phyloP scores from a whole-genome alignment of 371 early-diverging fungal genomes.

The Mucor mucedo region DNA sequence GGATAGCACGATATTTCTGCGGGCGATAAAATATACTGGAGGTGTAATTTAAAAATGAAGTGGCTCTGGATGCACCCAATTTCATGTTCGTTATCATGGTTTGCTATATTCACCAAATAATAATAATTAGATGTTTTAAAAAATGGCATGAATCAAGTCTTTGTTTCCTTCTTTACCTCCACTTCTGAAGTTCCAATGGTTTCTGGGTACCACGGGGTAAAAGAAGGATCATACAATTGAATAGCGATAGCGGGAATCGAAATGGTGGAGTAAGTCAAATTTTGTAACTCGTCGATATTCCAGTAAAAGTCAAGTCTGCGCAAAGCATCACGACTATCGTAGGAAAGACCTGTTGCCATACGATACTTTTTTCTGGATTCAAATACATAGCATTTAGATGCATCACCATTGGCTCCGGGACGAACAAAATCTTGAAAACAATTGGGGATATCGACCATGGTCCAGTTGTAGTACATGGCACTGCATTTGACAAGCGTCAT shows the following conservation, averaged over 20 bases:
- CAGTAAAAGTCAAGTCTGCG: conserved; percentile 49
- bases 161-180: conserved; percentile 23
- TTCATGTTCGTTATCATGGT: conserved; percentile 24
- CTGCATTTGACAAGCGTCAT: conserved; percentile 31
- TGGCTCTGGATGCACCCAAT: conserved; percentile 32
- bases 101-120: conserved; percentile 11
- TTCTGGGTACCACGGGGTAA: conserved; percentile 34
- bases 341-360: conserved; percentile 26
- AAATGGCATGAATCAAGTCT: not conserved
- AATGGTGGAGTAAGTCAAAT: conserved; percentile 22
- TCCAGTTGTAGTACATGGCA: conserved; percentile 36
- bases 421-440: conserved; percentile 20
- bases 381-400: conserved; percentile 34
- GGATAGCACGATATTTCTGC: conserved; percentile 36
- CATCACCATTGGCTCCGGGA: conserved; percentile 6
- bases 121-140: not conserved
- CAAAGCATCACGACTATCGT: conserved; percentile 23
- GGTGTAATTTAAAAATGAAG: conserved; percentile 32
- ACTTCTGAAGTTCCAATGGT: conserved; percentile 24
- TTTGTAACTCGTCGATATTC: conserved; percentile 31
- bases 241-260: conserved; percentile 40
- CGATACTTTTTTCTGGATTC: conserved; percentile 26
- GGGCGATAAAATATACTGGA: conserved; percentile 35
- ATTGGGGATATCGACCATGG: conserved; percentile 12
- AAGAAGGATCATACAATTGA: conserved; percentile 35